A percentile compares a stretch with the other conserved stretches of the same genome.
Evolutionary conservation across 1,284 basidiomycete genomes (phyloP).

Genomic region (Ganoderma resinaceum): DNA sequence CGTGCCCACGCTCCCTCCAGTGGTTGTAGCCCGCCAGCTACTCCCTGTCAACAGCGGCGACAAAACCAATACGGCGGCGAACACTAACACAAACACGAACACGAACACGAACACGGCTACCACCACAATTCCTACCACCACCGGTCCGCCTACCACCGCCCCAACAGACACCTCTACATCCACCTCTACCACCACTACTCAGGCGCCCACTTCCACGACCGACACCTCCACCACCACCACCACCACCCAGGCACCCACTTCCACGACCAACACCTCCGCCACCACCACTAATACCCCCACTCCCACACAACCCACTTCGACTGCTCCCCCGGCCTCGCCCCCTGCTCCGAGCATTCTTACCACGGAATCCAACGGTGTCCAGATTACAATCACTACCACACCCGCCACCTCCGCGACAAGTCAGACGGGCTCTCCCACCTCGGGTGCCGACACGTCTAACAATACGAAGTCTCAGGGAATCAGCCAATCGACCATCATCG

Average conservation of each 20-base stretch:
- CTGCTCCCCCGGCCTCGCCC: constrained; percentile 4
- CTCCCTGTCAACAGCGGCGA: constrained; percentile 7
- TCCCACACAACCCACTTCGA: constrained; percentile 6
- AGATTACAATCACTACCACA: constrained; percentile 30
- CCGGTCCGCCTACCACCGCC: constrained; percentile 21
- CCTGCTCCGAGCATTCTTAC: constrained; percentile 21
- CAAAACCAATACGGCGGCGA: not conserved
- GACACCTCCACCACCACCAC: constrained; percentile 28
- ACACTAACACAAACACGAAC: constrained; percentile 2
- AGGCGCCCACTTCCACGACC: constrained; percentile 27
- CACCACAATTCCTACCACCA: not conserved
- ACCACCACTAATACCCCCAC: constrained; percentile 24
- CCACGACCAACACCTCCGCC: constrained; percentile 25
- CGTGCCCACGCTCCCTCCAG: constrained; percentile 9
- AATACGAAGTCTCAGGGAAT: constrained; percentile 41
- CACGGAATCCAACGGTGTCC: constrained; percentile 35
- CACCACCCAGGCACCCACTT: constrained; percentile 17
- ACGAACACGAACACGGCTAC: constrained; percentile 2
- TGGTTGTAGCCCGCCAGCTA: constrained; percentile 17
- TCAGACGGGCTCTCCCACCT: constrained; percentile 23
- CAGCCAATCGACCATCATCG: constrained; percentile 74
- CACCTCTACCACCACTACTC: constrained; percentile 23
- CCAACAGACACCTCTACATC: constrained; percentile 29
- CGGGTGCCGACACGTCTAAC: constrained; percentile 17
- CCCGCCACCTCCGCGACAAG: constrained; percentile 18